phyloP scores from a whole-genome alignment of 2,329 filamentous ascomycete species.

The Penicillium brasilianum region DNA sequence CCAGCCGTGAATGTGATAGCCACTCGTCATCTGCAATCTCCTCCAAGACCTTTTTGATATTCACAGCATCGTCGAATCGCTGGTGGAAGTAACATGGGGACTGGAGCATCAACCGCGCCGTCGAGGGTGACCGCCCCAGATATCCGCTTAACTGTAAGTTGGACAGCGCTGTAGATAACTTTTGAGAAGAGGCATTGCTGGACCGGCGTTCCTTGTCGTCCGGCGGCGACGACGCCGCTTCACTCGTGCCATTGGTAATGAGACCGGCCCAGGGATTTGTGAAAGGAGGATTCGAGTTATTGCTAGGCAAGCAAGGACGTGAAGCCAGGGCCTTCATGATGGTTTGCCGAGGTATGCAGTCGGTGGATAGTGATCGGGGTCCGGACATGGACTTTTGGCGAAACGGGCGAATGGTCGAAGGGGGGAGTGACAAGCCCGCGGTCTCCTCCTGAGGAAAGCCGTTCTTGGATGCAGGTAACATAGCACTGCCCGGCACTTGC shows the following conservation, averaged over 20 bases:
- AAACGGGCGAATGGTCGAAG: conserved; percentile 42
- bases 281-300: conserved; percentile 57
- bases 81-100: conserved; percentile 98
- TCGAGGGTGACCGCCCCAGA: conserved; percentile 51
- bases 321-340: conserved; percentile 82
- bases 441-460: conserved; percentile 34
- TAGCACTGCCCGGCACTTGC: conserved; percentile 26
- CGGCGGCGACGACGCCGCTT: conserved; percentile 24
- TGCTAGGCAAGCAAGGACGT: conserved; percentile 58
- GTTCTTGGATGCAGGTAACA: conserved; percentile 27
- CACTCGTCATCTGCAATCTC: conserved; percentile 87
- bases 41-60: conserved; percentile 91
- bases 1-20: conserved; percentile 89
- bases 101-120: conserved; percentile 69
- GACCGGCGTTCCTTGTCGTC: conserved; percentile 43
- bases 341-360: conserved; percentile 76
- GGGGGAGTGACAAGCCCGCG: conserved; percentile 32
- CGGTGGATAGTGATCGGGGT: conserved; percentile 59
- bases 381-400: conserved; percentile 41
- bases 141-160: conserved; percentile 53
- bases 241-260: conserved; percentile 49
- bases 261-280: conserved; percentile 65
- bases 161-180: conserved; percentile 65
- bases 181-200: conserved; percentile 59
- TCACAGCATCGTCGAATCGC: conserved; percentile 92